Evolutionary conservation across 306 rosid genomes (phyloP), one percentile per base, ranked within the genome.

Genomic region (Dryas drummondii): DNA sequence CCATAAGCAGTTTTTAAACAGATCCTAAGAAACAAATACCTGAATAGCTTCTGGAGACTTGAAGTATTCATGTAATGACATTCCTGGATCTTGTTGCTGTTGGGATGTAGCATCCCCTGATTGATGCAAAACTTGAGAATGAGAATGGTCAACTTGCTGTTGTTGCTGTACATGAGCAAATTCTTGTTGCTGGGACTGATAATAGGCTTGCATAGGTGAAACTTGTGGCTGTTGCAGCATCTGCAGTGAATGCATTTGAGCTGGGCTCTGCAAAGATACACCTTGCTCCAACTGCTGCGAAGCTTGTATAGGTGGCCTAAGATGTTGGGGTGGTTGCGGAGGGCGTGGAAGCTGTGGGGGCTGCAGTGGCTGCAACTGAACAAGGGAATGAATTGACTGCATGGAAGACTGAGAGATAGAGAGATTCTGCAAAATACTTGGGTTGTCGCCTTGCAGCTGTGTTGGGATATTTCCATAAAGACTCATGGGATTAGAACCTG

Each of bases 41-140:
- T 92, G 97, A 84, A 94, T 94, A 76, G 99, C 99, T 85, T 92
- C 97, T 2, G 97, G 97, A 69, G 99, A 94, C 76, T 89, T 92
- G 79, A 94, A 94, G 80, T 74, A 92, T 84, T 94, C 99, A 1
- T 90, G 97, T 62, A 90, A 81, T 41, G 97, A 89, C 90, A 87
- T 92, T 82, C 84, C 99, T 22, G 88, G 71, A 87, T 94, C 97
- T 52, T 71, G 73, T 71, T 82, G 91, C 84, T 85, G 91, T 70
- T 82, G 94, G 27, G 76, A 76, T 53, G 87, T 76, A 54, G 78
- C 62, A 64, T 88, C 92, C 75, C 81, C 87, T 17, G 82, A 68
- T 42, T 70, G 81, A 66, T 71, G 79, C 54, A 76, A 12, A 53
- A 69, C 76, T 56, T 82, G 88, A 19, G 74, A 91, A 68, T 75